These are phyloP conservation scores for Polychytrium aggregatum DNA, from an alignment of 192 early-diverging fungal genomes.

Conservation along the genomic window DNA sequence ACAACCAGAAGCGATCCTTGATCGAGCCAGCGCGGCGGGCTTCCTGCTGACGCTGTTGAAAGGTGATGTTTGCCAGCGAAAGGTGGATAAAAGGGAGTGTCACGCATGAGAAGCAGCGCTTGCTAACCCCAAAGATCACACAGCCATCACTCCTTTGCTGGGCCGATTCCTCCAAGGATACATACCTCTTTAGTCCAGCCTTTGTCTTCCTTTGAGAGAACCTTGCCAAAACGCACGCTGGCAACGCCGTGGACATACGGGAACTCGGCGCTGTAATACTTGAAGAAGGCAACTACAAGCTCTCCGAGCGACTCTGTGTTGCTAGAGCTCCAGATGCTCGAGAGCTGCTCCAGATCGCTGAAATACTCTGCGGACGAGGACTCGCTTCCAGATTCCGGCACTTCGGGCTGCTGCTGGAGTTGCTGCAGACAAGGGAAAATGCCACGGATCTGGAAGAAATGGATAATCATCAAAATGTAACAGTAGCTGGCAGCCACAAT, in stretches of 20 bases:
- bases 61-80: too few relatives aligned
- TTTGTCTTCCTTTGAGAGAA: conserved; percentile 20
- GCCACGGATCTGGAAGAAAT: conserved; percentile 22
- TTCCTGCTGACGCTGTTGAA: conserved; percentile 13
- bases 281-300: conserved; percentile 23
- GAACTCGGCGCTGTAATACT: conserved; percentile 21
- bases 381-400: too few relatives aligned
- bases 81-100: too few relatives aligned
- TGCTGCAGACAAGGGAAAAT: conserved; percentile 22
- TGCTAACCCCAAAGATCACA: too few relatives aligned
- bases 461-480: conserved; percentile 26
- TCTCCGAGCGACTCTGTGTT: conserved; percentile 21
- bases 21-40: conserved; percentile 13
- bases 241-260: conserved; percentile 21
- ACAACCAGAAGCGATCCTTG: conserved; percentile 22
- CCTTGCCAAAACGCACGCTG: conserved; percentile 13
- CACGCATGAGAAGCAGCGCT: too few relatives aligned
- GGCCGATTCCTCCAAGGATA: not conserved
- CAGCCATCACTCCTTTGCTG: too few relatives aligned
- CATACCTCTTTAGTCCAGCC: conserved; percentile 20
- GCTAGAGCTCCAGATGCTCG: conserved; percentile 2
- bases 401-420: too few relatives aligned
- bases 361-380: too few relatives aligned
- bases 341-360: conserved; percentile 9
- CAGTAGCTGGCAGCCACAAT: conserved; percentile 15